Percentiles rank a stretch among this genome's conserved stretches.
These are phyloP conservation scores for Auricularia auricula-judae DNA, from an alignment of 768 basidiomycete genomes.

Conservation along the genomic window DNA sequence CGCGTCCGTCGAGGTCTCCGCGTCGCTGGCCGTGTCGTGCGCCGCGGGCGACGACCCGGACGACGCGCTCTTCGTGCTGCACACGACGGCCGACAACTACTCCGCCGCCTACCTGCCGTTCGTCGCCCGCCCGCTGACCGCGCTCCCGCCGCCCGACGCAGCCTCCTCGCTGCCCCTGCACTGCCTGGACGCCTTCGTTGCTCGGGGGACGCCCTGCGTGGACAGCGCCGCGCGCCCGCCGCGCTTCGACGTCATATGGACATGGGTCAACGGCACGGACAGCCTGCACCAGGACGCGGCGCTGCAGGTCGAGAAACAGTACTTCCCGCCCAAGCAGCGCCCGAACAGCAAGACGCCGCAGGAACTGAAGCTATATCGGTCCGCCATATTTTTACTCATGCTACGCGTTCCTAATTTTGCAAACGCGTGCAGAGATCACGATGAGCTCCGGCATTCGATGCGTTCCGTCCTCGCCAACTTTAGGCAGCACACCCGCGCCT, in stretches of 20 bases:
- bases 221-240: neutral
- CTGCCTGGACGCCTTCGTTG: neutral
- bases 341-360: neutral
- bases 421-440: conserved; percentile 19
- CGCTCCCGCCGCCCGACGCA: neutral
- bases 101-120: neutral
- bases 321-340: neutral
- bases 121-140: neutral
- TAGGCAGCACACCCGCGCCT: conserved; percentile 15
- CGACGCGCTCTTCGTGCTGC: neutral
- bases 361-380: neutral
- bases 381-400: neutral
- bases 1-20: neutral
- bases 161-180: neutral
- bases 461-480: conserved; percentile 23
- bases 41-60: neutral
- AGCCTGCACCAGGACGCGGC: neutral
- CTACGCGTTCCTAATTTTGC: neutral
- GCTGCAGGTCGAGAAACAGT: neutral
- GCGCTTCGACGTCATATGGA: neutral
- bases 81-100: neutral
- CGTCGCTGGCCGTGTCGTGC: neutral
- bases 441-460: conserved; percentile 27
- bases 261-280: conserved; percentile 1
- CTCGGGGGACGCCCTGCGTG: neutral